These are phyloP conservation scores for Alternaria brassicicola DNA, from an alignment of 2,329 filamentous ascomycete genomes.

Conservation along the genomic window DNA sequence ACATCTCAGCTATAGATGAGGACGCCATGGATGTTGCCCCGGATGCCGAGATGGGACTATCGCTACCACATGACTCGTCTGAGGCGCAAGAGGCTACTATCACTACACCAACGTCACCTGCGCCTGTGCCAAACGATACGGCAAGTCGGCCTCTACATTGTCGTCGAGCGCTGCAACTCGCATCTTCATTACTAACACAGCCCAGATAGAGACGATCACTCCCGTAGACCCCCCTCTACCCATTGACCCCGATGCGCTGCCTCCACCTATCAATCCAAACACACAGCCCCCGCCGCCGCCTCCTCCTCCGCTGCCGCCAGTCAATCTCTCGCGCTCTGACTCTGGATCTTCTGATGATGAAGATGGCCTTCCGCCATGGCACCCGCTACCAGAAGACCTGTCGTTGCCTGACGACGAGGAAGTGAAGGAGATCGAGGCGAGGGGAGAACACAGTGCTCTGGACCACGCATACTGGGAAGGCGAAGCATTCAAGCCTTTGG, in stretches of 20 bases:
- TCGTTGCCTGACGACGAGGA: constrained; percentile 63
- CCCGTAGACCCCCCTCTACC: constrained; percentile 33
- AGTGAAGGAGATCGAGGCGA: constrained; percentile 61
- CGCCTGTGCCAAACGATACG: constrained; percentile 21
- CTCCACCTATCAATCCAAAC: constrained; percentile 25
- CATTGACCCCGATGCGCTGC: constrained; percentile 20
- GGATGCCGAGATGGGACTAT: constrained; percentile 34
- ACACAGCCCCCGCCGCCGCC: constrained; percentile 42
- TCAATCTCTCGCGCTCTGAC: constrained; percentile 38
- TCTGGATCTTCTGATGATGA: constrained; percentile 46
- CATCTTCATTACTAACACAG: neutral
- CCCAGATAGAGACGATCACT: constrained; percentile 18
- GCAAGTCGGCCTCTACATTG: constrained; percentile 17
- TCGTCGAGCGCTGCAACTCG: neutral
- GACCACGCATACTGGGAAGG: constrained; percentile 66
- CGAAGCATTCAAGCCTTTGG: constrained; percentile 60
- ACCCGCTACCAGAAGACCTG: constrained; percentile 62
- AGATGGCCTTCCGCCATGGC: constrained; percentile 54
- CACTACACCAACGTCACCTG: constrained; percentile 23
- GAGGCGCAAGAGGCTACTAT: constrained; percentile 17
- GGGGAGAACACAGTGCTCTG: constrained; percentile 60
- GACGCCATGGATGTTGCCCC: constrained; percentile 51
- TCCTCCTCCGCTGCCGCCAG: constrained; percentile 42
- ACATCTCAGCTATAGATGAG: constrained; percentile 40
- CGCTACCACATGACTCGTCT: constrained; percentile 32